Percentiles rank a stretch among this genome's conserved stretches.
phyloP scores from a whole-genome alignment of 805 yeast species.

The Pichia pseudocactophila region DNA sequence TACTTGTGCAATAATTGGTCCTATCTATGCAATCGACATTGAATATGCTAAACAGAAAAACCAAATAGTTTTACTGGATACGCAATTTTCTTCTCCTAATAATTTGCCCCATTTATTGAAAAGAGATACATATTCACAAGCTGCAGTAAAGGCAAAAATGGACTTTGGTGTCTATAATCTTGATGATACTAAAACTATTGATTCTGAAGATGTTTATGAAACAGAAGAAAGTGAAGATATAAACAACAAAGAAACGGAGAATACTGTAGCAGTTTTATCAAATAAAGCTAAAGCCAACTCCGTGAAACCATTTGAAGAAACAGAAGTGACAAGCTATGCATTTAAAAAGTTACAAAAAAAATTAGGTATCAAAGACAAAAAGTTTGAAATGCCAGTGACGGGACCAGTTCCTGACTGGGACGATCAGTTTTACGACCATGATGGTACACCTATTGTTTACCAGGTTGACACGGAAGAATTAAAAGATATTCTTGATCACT shows the following conservation, averaged over 20 bases:
- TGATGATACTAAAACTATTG: neutral
- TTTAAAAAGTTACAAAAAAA: slow-evolving; percentile 3
- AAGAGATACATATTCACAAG: neutral
- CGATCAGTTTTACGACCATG: slow-evolving; percentile 16
- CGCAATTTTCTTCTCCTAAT: neutral
- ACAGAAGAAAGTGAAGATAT: neutral
- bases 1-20: neutral
- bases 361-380: neutral
- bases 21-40: neutral
- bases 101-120: neutral
- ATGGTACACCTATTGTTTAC: slow-evolving; percentile 16
- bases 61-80: neutral
- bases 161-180: neutral
- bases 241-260: slow-evolving; percentile 4
- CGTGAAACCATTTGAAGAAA: neutral
- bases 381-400: slow-evolving; percentile 20
- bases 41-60: neutral
- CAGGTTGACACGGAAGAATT: slow-evolving; percentile 22
- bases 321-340: neutral
- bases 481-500: slow-evolving; percentile 15
- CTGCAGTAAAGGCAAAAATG: neutral
- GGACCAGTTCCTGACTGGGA: slow-evolving; percentile 18
- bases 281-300: neutral
- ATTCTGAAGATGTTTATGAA: neutral
- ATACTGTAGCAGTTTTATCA: too few species aligned